Evolutionary conservation across 345 rosid genomes (phyloP).

Genomic region (Hevea brasiliensis): DNA sequence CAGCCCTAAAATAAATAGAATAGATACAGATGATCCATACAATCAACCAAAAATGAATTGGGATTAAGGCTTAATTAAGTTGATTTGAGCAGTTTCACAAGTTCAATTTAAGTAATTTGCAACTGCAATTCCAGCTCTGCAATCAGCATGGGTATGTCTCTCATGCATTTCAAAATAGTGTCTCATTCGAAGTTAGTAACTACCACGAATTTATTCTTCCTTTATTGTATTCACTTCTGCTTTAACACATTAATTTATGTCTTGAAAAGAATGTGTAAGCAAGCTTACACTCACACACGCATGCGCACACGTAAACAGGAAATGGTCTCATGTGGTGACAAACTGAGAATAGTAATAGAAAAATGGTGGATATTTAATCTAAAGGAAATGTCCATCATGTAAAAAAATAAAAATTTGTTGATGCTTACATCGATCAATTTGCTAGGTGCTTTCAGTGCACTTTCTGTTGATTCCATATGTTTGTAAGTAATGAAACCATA

Average conservation of each 20-base stretch:
- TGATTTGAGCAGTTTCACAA: neutral
- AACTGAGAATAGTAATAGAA: neutral
- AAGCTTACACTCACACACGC: neutral
- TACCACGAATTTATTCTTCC: neutral
- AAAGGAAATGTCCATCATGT: neutral
- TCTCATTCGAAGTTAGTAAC: neutral
- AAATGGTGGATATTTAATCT: neutral
- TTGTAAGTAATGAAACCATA: slow-evolving; percentile 74
- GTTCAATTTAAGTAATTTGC: neutral
- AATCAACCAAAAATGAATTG: neutral
- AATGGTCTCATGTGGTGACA: neutral
- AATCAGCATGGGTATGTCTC: neutral
- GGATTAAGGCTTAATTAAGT: neutral
- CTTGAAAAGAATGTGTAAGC: neutral
- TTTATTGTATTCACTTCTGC: neutral
- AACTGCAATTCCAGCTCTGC: neutral
- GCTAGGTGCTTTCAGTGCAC: slow-evolving; percentile 58
- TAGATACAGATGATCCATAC: neutral
- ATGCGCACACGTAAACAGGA: neutral
- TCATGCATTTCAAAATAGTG: neutral
- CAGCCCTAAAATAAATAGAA: neutral
- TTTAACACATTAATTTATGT: neutral
- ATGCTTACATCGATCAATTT: slow-evolving; percentile 62
- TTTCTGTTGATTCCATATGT: slow-evolving; percentile 63
- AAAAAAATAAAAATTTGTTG: slow-evolving; percentile 14